Base-by-base conservation (phyloP, 495 filamentous ascomycete species). In the Talaromyces nanjingensis region DNA sequence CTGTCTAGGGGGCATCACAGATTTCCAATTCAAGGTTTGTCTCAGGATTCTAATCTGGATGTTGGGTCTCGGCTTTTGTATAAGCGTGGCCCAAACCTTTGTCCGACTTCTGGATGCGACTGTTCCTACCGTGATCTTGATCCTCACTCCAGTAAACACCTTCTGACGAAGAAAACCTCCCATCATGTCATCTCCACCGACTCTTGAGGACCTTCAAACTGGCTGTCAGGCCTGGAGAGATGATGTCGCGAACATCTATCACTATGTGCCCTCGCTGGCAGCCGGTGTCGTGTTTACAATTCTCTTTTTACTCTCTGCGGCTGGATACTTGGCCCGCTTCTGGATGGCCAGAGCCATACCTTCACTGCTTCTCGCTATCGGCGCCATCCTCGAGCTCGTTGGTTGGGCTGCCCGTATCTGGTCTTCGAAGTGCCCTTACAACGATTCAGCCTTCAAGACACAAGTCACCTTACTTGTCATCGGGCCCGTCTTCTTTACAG, bases 381-480 rank as follows among this genome's bases (percentile, higher is more conserved):
- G 37, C 37, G 37, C 37, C 11, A 16, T 42, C 14, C 11, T 14
- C 29, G 79, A 82, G 64, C 53, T 70, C 14, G 68, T 81, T 47
- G 79, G 79, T 14, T 82, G 79, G 79, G 70, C 67, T 27, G 78
- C 68, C 14, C 69, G 78, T 16, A 72, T 77, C 7, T 76, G 72
- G 70, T 74, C 76, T 20, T 56, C 73, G 20, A 63, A 74, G 58
- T 80, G 79, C 65, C 73, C 77, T 5, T 79, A 81, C 64, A 73
- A 76, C 59, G 59, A 60, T 16, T 68, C 67, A 53, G 69, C 75
- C n/a, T 82, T 80, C 68, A 64, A 76, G 6, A 76, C 81, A 62
- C 78, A 82, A 61, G 79, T 81, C 34, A 73, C 74, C 4, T 77
- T 75, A n/a, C 73, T 82, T 24, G 80, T 81, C 65, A 75, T 80